Base-by-base conservation (phyloP, 116 monocot genomes). In the Trichopus zeylanicus region DNA sequence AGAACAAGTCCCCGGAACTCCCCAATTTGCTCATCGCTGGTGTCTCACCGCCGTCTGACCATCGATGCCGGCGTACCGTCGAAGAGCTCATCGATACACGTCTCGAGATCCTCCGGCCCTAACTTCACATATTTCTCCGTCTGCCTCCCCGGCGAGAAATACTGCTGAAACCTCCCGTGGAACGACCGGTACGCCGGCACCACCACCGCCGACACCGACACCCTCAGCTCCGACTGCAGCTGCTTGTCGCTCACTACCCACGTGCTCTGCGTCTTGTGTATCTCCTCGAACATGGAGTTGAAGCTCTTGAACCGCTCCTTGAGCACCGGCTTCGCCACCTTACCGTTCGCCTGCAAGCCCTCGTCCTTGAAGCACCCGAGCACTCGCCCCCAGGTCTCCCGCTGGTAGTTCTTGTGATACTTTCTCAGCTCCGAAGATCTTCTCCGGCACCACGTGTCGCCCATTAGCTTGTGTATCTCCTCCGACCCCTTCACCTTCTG, bases 81-180 rank as follows among this genome's bases (percentile, higher is more conserved):
- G 56, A 85, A 85, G 56, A 85, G 71, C 32, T 85, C 80, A 13
- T 85, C 85, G 29, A 85, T 85, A 39, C 51, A 71, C 25, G 70
- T 39, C 61, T 85, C 85, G 9, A 85, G 64, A 8, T 85, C 85
- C 37, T 85, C 85, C 1, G 85, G 77, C 28, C 67, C 73, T 21
- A 80, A 80, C 71, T 80, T 85, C 22, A 85, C 66, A 57, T 85
- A 85, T 77, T 85, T 85, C 77, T 85, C 85, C 24, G 77, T 71
- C 68, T 80, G 80, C 46, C 85, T 53, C n/a, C 85, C 85, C 31
- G 80, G 18, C 34, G 73, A 77, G 6, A 85, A 62, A 24, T 76
- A 73, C 74, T 85, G 85, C 37, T 49, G 48, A 63, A 67, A 85
- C 53, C 80, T 54, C 2, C 77, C 85, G 3, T 77, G 80, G 52